Evolutionary conservation across 2,329 filamentous ascomycete species (phyloP), one percentile per base, ranked within the genome.

Genomic region (Orbilia oligospora): DNA sequence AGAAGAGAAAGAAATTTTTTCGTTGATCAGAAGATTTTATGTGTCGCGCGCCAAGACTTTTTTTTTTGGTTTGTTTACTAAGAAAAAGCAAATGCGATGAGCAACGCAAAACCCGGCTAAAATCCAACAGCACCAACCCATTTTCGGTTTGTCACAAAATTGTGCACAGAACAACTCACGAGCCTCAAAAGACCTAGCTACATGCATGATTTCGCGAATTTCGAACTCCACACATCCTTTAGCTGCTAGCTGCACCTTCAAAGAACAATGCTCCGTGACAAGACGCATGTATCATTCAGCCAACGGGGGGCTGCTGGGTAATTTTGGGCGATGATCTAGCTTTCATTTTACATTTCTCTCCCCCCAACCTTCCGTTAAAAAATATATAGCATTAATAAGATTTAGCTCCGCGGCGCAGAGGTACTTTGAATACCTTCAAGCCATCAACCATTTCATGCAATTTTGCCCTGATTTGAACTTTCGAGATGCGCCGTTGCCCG

Each of bases 1-100:
- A 61, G 48, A 69, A 48, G 22, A 63, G 46, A 51, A 38, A 63
- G 44, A 56, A 61, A 56, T 63, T 64, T 63, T 78, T 69, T 65
- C 30, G 65, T 48, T 33, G 44, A 33, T 33, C 1, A 46, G n/a
- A 63, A 51, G 61, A 49, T 71, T 77, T 78, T 78, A 78, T 78
- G 73, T 38, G 49, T 70, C 67, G 66, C 67, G 61, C 36, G 73
- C 73, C 73, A 77, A 77, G 73, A 49, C 61, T 51, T 38, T 46
- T 55, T 61, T 67, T 41, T 10, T 2, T 41, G 49, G 65, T 67
- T 66, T 51, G 14, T 18, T 20, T 0, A 33, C 12, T 0, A 41
- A 65, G 66, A 76, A 65, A 65, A 69, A 48, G 65, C 51, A 51
- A 36, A 6, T 14, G 24, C 14, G 24, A 24, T 27, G 33, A 30